A percentile compares a stretch with the other conserved stretches of the same genome.
Conservation (phyloP, 108 stramenopile species). For the Nannochloropsis oceanica region DNA sequence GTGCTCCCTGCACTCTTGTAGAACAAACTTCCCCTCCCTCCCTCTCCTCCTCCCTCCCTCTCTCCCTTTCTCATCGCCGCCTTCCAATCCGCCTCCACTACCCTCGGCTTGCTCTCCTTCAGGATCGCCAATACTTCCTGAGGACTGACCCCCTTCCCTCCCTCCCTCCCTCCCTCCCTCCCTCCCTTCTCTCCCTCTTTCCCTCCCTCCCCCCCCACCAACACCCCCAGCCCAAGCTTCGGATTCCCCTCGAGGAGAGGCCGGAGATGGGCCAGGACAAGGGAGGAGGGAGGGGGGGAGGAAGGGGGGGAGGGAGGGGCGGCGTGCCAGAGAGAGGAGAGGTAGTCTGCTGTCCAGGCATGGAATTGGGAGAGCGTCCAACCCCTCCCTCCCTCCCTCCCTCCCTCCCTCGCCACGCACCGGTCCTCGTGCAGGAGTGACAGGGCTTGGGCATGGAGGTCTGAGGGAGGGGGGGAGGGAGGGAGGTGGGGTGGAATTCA, state of each 20-base stretch:
- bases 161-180: neutral
- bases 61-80: too few relatives aligned
- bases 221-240: slow-evolving; percentile 13
- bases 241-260: slow-evolving; percentile 30
- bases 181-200: neutral
- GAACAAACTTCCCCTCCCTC: too few relatives aligned
- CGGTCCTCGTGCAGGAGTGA: too few relatives aligned
- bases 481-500: neutral
- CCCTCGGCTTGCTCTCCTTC: slow-evolving; percentile 2
- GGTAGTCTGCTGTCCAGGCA: slow-evolving; percentile 31
- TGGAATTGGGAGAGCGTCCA: slow-evolving; percentile 22
- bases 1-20: too few relatives aligned
- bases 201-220: neutral
- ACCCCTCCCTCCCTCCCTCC: neutral
- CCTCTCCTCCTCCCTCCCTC: too few relatives aligned
- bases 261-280: too few relatives aligned
- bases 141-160: slow-evolving; percentile 23
- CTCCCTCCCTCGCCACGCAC: neutral
- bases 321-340: slow-evolving; percentile 19
- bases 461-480: neutral
- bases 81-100: neutral
- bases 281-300: neutral
- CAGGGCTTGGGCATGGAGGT: too few relatives aligned
- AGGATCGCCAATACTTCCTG: slow-evolving; percentile 26
- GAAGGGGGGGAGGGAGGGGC: neutral